Base-by-base conservation (phyloP, 305 asterid genomes). In the Solanum hybrid region DNA sequence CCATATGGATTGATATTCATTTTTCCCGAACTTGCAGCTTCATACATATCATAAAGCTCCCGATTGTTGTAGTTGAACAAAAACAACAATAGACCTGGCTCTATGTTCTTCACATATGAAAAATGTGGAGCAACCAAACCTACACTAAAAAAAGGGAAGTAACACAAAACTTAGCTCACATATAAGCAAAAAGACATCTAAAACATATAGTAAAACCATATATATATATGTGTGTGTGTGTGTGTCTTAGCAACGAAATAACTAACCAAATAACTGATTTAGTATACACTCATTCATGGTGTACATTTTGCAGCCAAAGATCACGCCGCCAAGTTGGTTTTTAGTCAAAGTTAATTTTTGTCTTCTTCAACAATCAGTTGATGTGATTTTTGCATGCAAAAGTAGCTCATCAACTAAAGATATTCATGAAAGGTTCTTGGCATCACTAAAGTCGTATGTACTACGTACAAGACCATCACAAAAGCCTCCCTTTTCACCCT, bases 251-350 rank as follows among this genome's bases (percentile, higher is more conserved):
- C 4, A 4, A 37, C 20, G 9, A 45, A 45, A 83, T 45, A 87
- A 93, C 98, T 94, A 86, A 97, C 99, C 99, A 85, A 96, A 97
- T 87, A 97, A 94, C 79, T 97, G 97, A 11, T 90, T 94, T 90
- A 78, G 7, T 20, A 92, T 94, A 82, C 98, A 96, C 90, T 97
- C 98, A 38, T 68, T 89, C 89, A 92, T 91, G 20, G 99, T 97
- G 89, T 17, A 57, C 12, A 89, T 90, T 61, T 94, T 94, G 95
- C 99, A 97, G 80, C 98, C 96, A 90, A 97, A 97, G 88, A 97
- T 92, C 85, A 97, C 96, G 57, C 96, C 96, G 24, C 98, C 98
- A 89, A 97, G 97, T 88, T 93, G 92, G 88, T 51, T 79, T 91
- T 93, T 97, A 22, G 29, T 90, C 94, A 97, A 92, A 91, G 70